phyloP scores from a whole-genome alignment of 768 basidiomycete genomes.

The Mycena filopes region DNA sequence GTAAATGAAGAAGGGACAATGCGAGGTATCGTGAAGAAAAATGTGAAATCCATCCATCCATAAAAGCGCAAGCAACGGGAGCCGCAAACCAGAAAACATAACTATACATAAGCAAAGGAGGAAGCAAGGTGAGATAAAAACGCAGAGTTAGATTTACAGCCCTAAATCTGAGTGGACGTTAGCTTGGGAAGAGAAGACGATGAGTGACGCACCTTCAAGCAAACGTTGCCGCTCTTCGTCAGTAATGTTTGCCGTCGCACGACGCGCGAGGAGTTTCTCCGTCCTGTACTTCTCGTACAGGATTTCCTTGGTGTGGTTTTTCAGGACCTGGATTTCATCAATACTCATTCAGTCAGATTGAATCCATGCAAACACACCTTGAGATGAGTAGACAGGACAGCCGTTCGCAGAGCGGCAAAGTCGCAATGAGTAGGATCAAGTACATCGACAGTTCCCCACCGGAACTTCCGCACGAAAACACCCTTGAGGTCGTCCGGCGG shows the following conservation, averaged over 20 bases:
- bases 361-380: constrained; percentile 61
- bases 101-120: constrained; percentile 17
- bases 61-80: constrained; percentile 5
- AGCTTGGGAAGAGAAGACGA: neutral
- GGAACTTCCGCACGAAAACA: constrained; percentile 79
- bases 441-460: constrained; percentile 92
- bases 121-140: constrained; percentile 3
- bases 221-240: constrained; percentile 79
- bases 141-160: constrained; percentile 45
- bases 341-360: neutral
- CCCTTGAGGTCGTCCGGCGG: constrained; percentile 79
- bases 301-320: constrained; percentile 86
- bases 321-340: constrained; percentile 66
- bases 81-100: constrained; percentile 18
- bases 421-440: constrained; percentile 89
- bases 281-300: constrained; percentile 94
- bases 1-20: constrained; percentile 4
- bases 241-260: constrained; percentile 82
- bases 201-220: constrained; percentile 67
- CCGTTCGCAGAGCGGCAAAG: constrained; percentile 85
- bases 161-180: constrained; percentile 52
- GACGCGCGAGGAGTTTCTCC: constrained; percentile 88
- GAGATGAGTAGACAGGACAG: constrained; percentile 85
- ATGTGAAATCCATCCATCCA: constrained; percentile 29
- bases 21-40: constrained; percentile 25